phyloP scores from a whole-genome alignment of 129 eudicot species.

The Cynara cardunculus region DNA sequence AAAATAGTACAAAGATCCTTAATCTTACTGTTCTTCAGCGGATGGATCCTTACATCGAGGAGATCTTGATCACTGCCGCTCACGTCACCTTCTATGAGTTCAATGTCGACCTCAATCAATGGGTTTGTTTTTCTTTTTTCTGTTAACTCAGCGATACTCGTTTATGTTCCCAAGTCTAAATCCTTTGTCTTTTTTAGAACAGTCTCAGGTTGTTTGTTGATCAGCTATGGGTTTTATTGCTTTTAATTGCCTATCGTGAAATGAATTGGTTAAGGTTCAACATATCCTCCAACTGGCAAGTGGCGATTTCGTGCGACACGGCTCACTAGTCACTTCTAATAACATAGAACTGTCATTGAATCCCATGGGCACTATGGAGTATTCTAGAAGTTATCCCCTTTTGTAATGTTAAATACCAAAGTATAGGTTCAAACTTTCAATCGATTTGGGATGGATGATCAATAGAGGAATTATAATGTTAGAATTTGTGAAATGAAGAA shows the following conservation, averaged over 20 bases:
- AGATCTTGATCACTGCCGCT: slow-evolving; percentile 82
- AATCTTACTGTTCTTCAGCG: slow-evolving; percentile 84
- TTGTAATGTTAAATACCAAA: neutral
- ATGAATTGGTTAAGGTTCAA: neutral
- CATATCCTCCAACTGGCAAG: neutral
- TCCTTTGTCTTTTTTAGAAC: neutral
- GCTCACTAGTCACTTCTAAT: neutral
- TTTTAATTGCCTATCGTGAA: neutral
- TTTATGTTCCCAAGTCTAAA: neutral
- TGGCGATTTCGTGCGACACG: neutral
- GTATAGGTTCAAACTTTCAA: neutral
- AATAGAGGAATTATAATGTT: neutral
- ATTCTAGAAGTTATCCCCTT: slow-evolving; percentile 3
- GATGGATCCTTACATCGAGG: slow-evolving; percentile 75
- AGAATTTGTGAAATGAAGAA: neutral
- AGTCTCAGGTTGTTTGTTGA: neutral
- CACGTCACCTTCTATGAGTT: slow-evolving; percentile 81
- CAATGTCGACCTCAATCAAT: slow-evolving; percentile 68
- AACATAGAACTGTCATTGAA: neutral
- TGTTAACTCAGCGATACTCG: neutral
- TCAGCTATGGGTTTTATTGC: neutral
- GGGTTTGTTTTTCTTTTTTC: slow-evolving; percentile 37
- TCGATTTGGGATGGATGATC: neutral
- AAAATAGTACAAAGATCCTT: slow-evolving; percentile 63
- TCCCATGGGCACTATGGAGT: neutral